A percentile compares a stretch with the other conserved stretches of the same genome.
phyloP scores from a whole-genome alignment of 2,329 filamentous ascomycete species.

The Scytalidium lignicola region DNA sequence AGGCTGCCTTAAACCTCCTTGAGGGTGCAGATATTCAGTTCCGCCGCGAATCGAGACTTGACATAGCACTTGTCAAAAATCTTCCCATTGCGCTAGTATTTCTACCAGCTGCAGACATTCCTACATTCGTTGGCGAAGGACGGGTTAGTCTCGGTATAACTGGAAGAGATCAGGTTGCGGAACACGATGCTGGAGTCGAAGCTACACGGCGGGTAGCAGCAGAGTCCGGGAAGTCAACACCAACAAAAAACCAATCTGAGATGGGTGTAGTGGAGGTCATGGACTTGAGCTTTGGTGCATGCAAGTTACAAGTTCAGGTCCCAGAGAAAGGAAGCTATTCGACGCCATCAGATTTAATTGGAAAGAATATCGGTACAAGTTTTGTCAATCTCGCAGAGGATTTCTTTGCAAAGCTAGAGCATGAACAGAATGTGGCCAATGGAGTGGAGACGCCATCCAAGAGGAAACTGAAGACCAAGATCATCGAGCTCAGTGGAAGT shows the following conservation, averaged over 20 bases:
- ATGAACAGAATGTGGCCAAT: slow-evolving; percentile 32
- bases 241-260: slow-evolving; percentile 39
- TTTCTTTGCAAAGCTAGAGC: slow-evolving; percentile 79
- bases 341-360: slow-evolving; percentile 72
- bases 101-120: slow-evolving; percentile 94
- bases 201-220: slow-evolving; percentile 42
- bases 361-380: slow-evolving; percentile 91
- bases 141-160: slow-evolving; percentile 93
- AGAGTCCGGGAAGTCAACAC: slow-evolving; percentile 40
- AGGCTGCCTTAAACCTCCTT: slow-evolving; percentile 83
- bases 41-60: slow-evolving; percentile 86
- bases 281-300: slow-evolving; percentile 84
- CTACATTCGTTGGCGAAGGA: slow-evolving; percentile 93
- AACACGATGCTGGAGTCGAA: slow-evolving; percentile 68
- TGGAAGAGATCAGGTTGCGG: slow-evolving; percentile 84
- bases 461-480: slow-evolving; percentile 71
- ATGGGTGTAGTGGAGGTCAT: slow-evolving; percentile 71
- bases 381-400: slow-evolving; percentile 79
- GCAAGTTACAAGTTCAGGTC: slow-evolving; percentile 95
- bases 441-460: slow-evolving; percentile 34
- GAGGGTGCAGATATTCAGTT: slow-evolving; percentile 96
- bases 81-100: slow-evolving; percentile 93
- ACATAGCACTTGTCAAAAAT: slow-evolving; percentile 98
- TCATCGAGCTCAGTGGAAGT: slow-evolving; percentile 92
- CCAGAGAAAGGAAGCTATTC: slow-evolving; percentile 74